Conservation (phyloP, 2,329 filamentous ascomycete genomes). For the Tricladium varicosporioides region DNA sequence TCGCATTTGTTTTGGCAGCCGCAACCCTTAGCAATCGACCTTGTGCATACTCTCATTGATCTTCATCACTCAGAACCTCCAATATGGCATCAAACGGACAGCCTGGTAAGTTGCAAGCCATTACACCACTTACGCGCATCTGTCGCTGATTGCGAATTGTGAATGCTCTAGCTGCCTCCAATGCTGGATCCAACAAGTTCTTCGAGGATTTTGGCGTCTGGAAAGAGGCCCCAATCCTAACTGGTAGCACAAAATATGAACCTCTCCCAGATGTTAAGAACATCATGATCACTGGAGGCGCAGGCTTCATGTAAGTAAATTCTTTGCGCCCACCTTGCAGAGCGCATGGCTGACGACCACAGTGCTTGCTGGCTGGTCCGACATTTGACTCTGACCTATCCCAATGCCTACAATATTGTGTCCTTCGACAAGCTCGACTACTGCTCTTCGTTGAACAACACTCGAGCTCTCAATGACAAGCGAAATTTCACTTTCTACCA, state of each 20-base stretch:
- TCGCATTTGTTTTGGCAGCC: not conserved
- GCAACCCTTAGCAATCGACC: not conserved
- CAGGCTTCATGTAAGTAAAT: constrained; percentile 74
- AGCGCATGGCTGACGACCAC: constrained; percentile 20
- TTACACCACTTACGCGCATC: not conserved
- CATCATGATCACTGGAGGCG: constrained; percentile 81
- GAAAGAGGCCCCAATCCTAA: constrained; percentile 69
- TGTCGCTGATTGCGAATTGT: not conserved
- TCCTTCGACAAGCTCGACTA: constrained; percentile 86
- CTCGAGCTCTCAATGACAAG: constrained; percentile 62
- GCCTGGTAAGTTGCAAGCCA: not conserved
- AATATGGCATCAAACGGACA: not conserved
- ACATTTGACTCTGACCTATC: constrained; percentile 72
- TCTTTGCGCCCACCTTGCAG: constrained; percentile 8
- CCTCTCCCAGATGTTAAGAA: constrained; percentile 69
- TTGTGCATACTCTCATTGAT: not conserved
- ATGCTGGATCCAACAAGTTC: constrained; percentile 36
- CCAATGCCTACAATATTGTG: constrained; percentile 71
- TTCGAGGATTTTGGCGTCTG: constrained; percentile 63
- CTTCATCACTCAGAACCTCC: not conserved
- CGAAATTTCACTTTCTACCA: constrained; percentile 78
- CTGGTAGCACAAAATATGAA: constrained; percentile 67
- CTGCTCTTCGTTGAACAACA: constrained; percentile 79
- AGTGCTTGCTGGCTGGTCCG: constrained; percentile 83
- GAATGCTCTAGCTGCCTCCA: constrained; percentile 15